Conservation (phyloP, 73 alveolate genomes). For the Stentor roeselii region DNA sequence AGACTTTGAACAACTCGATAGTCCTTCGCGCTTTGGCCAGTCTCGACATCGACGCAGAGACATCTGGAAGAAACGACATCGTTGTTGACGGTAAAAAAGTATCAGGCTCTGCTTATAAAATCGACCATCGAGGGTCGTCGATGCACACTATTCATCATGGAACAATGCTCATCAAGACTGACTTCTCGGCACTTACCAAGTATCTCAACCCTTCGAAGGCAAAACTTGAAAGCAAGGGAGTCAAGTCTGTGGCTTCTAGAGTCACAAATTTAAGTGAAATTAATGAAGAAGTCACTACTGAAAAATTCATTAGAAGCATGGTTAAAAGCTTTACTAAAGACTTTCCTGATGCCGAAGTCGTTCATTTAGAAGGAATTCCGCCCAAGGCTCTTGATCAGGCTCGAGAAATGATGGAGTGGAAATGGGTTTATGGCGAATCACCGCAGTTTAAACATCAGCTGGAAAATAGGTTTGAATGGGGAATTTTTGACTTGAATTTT, state of each 20-base stretch:
- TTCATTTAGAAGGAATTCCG: slow-evolving; percentile 42
- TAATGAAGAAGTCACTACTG: slow-evolving; percentile 46
- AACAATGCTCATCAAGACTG: slow-evolving; percentile 76
- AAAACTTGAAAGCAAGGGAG: slow-evolving; percentile 80
- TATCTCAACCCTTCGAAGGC: slow-evolving; percentile 77
- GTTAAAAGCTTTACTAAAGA: slow-evolving; percentile 35
- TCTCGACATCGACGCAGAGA: slow-evolving; percentile 64
- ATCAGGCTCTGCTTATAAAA: slow-evolving; percentile 40
- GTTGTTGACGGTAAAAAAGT: slow-evolving; percentile 69
- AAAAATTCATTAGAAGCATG: slow-evolving; percentile 38
- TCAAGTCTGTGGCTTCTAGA: slow-evolving; percentile 77
- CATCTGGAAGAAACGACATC: slow-evolving; percentile 87
- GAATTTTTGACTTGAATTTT: slow-evolving; percentile 60
- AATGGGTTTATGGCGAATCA: slow-evolving; percentile 83
- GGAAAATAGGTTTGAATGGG: slow-evolving; percentile 84
- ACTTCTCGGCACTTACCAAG: slow-evolving; percentile 51
- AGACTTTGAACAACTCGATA: slow-evolving; percentile 72
- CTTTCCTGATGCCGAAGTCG: slow-evolving; percentile 21
- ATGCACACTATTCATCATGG: slow-evolving; percentile 82
- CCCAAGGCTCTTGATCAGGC: slow-evolving; percentile 52
- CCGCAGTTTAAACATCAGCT: slow-evolving; percentile 71
- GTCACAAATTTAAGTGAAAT: slow-evolving; percentile 62
- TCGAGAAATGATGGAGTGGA: slow-evolving; percentile 61
- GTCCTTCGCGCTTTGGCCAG: slow-evolving; percentile 55
- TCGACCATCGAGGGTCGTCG: slow-evolving; percentile 43